Evolutionary conservation across 1,284 basidiomycete genomes (phyloP).

Genomic region (Sphagnurus paluster): DNA sequence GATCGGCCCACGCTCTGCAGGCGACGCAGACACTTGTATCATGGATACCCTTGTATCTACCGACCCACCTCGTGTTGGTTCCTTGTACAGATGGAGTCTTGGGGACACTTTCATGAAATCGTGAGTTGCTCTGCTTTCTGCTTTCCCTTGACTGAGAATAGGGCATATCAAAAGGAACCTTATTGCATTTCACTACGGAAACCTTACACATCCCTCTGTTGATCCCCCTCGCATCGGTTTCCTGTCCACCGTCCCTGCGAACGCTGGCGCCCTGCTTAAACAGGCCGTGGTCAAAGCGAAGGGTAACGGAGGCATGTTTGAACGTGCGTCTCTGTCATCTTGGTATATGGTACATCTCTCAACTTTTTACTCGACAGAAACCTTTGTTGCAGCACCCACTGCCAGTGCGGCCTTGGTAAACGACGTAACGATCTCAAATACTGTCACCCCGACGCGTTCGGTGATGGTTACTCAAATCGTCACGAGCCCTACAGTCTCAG

Average conservation of each 20-base stretch:
- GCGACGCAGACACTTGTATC: conserved; percentile 43
- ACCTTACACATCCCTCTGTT: conserved; percentile 22
- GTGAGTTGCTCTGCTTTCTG: conserved; percentile 27
- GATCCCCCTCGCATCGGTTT: conserved; percentile 68
- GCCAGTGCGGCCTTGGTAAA: conserved; percentile 13
- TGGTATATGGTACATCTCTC: background rate
- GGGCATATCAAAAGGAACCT: conserved; percentile 9
- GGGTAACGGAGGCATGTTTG: conserved; percentile 27
- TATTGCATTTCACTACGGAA: conserved; percentile 18
- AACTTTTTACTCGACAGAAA: conserved; percentile 6
- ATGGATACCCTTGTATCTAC: conserved; percentile 50
- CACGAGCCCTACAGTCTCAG: too few species aligned
- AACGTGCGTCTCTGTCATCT: conserved; percentile 19
- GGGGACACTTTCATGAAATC: conserved; percentile 55
- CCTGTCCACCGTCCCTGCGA: conserved; percentile 56
- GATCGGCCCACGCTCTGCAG: conserved; percentile 36
- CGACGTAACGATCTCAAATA: conserved; percentile 11
- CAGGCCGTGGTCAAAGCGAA: conserved; percentile 29
- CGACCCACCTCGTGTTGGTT: conserved; percentile 44
- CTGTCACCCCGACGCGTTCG: background rate
- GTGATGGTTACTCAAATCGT: conserved; percentile 6
- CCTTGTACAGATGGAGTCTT: conserved; percentile 55
- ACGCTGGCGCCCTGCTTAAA: conserved; percentile 41
- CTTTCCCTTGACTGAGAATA: background rate
- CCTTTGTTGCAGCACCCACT: conserved; percentile 15